These are phyloP conservation scores for Globisporangium solare DNA, from an alignment of 352 stramenopile genomes.

Conservation along the genomic window DNA sequence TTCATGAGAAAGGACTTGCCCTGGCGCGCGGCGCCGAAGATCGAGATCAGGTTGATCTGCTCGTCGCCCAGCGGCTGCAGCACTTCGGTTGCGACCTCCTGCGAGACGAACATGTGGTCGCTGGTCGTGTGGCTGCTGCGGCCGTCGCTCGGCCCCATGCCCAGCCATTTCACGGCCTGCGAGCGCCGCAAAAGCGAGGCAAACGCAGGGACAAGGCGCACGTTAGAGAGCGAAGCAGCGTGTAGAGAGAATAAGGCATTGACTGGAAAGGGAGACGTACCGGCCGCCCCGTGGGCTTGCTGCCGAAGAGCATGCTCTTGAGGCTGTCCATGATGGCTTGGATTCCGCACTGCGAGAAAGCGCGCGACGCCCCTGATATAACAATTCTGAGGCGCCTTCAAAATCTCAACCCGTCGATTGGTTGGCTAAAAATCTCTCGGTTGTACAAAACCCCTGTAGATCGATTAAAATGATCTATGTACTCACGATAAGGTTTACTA, in stretches of 20 bases:
- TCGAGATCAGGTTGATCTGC: slow-evolving; percentile 78
- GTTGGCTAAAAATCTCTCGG: no score
- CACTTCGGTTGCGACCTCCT: slow-evolving; percentile 51
- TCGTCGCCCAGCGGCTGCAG: slow-evolving; percentile 58
- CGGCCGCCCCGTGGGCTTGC: slow-evolving; percentile 21
- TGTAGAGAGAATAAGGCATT: background rate
- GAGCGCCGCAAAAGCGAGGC: background rate
- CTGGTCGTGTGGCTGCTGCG: slow-evolving; percentile 23
- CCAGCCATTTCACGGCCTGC: slow-evolving; percentile 82
- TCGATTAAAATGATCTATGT: no score
- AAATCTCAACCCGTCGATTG: no score
- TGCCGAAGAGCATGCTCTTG: slow-evolving; percentile 35
- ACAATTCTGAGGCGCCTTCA: no score
- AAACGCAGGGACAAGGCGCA: background rate
- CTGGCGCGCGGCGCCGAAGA: slow-evolving; percentile 80
- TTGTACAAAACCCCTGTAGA: no score
- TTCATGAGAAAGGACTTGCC: slow-evolving; percentile 89
- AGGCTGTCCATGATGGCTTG: slow-evolving; percentile 24
- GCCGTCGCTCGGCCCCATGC: slow-evolving; percentile 42
- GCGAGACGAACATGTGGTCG: slow-evolving; percentile 70
- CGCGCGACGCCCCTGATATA: no score
- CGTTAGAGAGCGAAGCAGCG: background rate
- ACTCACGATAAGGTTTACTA: no score
- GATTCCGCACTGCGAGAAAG: no score
- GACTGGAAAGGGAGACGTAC: slow-evolving; percentile 2